A percentile compares a stretch with the other conserved stretches of the same genome.
Evolutionary conservation across 108 stramenopile genomes (phyloP).

Genomic region (Nitzschia palea): DNA sequence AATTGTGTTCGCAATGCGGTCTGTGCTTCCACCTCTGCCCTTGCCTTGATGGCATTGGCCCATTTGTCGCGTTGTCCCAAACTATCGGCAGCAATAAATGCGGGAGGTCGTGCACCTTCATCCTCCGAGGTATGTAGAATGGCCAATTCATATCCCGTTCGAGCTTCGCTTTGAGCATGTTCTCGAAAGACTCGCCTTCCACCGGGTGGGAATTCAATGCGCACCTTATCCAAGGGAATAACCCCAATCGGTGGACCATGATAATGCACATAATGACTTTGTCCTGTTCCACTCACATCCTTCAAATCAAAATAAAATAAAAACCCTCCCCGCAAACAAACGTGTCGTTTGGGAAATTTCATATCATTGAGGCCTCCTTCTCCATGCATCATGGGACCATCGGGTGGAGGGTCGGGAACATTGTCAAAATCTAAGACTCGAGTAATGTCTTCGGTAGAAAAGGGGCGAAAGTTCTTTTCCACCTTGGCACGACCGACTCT

Average conservation of each 20-base stretch:
- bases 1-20: conserved; percentile 39
- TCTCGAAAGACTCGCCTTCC: conserved; percentile 86
- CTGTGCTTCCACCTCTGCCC: conserved; percentile 39
- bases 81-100: conserved; percentile 68
- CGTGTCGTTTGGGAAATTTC: conserved; percentile 62
- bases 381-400: conserved; percentile 62
- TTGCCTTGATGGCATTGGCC: conserved; percentile 60
- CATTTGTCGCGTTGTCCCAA: conserved; percentile 63
- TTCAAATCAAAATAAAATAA: conserved; percentile 64
- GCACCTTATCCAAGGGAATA: conserved; percentile 66
- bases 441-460: conserved; percentile 53
- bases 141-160: conserved; percentile 76
- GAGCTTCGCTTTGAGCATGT: conserved; percentile 77
- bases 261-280: conserved; percentile 37
- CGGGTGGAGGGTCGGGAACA: conserved; percentile 61
- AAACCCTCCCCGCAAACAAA: conserved; percentile 66
- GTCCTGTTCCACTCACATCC: conserved; percentile 43
- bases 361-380: conserved; percentile 42
- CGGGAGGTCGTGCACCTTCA: conserved; percentile 33
- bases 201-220: conserved; percentile 77
- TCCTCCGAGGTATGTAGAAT: conserved; percentile 43
- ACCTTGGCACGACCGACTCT: conserved; percentile 23
- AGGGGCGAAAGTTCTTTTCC: conserved; percentile 45
- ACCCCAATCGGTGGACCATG: conserved; percentile 56
- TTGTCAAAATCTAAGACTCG: conserved; percentile 76